phyloP scores from a whole-genome alignment of 2,329 filamentous ascomycete genomes.

The Dactylella cylindrospora region DNA sequence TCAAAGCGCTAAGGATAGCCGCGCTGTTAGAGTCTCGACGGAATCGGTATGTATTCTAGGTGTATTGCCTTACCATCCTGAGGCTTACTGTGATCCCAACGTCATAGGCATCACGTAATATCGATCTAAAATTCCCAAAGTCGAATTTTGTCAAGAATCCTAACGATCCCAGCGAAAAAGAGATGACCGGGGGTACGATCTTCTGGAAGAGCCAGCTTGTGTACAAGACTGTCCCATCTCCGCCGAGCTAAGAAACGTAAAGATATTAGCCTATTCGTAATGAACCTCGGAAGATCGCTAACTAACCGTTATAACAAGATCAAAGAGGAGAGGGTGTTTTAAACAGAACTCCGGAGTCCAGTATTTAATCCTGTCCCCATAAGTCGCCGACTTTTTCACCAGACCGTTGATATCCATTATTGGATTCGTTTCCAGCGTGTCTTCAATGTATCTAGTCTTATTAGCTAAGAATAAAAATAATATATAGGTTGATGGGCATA shows the following conservation, averaged over 20 bases:
- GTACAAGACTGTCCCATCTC: constrained; percentile 95
- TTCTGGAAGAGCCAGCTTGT: constrained; percentile 96
- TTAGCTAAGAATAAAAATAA: constrained; percentile 15
- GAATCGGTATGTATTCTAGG: not conserved
- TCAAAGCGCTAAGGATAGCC: constrained; percentile 5
- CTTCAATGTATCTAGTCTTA: constrained; percentile 65
- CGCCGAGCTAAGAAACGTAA: constrained; percentile 62
- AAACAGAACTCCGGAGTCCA: constrained; percentile 82
- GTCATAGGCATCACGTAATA: constrained; percentile 67
- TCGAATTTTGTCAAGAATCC: constrained; percentile 98
- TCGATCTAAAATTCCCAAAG: constrained; percentile 71
- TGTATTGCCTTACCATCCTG: constrained; percentile 57
- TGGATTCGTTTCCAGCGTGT: constrained; percentile 69
- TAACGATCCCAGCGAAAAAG: constrained; percentile 85
- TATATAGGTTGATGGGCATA: not conserved
- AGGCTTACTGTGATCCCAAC: constrained; percentile 88
- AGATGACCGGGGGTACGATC: constrained; percentile 88
- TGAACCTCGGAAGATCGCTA: not conserved
- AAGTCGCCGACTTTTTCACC: constrained; percentile 62
- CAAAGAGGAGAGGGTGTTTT: constrained; percentile 79
- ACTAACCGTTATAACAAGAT: constrained; percentile 78
- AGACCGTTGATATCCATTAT: constrained; percentile 73
- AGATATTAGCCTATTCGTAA: constrained; percentile 1
- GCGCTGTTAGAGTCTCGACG: not conserved
- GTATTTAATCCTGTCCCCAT: constrained; percentile 66